A percentile compares a stretch with the other conserved stretches of the same genome.
These are phyloP conservation scores for Helichrysum umbraculigerum DNA, from an alignment of 129 eudicot species.

Conservation along the genomic window DNA sequence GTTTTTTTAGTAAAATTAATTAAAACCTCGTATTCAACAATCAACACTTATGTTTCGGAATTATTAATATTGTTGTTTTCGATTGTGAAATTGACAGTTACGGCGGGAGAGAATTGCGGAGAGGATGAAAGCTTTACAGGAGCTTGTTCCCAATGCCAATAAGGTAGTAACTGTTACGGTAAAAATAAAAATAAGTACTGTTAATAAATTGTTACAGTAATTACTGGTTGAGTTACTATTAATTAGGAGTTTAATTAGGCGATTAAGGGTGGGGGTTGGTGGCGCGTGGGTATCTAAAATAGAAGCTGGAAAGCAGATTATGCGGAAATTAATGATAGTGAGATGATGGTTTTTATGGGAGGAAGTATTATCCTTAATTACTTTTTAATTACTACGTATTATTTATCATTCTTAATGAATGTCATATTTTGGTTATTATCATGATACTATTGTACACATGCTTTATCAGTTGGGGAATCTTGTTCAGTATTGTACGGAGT, in stretches of 20 bases:
- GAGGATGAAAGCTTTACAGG: slow-evolving; percentile 83
- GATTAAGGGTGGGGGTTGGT: slow-evolving; percentile 8
- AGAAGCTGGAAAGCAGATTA: slow-evolving; percentile 46
- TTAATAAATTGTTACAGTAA: neutral
- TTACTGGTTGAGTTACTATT: too few species aligned
- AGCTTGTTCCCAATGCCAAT: slow-evolving; percentile 80
- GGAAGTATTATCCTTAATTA: slow-evolving; percentile 19
- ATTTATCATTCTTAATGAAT: slow-evolving; percentile 8
- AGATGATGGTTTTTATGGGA: slow-evolving; percentile 15
- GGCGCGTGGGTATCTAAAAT: slow-evolving; percentile 36
- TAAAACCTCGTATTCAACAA: neutral
- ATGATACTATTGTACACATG: neutral
- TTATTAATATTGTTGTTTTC: too few species aligned
- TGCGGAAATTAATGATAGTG: slow-evolving; percentile 34
- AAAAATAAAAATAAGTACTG: neutral
- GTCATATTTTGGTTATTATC: neutral
- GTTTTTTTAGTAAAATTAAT: neutral
- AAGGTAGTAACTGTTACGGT: slow-evolving; percentile 54
- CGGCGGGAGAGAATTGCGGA: slow-evolving; percentile 91
- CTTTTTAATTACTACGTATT: slow-evolving; percentile 11
- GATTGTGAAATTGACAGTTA: slow-evolving; percentile 47
- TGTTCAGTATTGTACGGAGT: neutral
- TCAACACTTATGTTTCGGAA: neutral
- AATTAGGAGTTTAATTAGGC: neutral
- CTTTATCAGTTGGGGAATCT: slow-evolving; percentile 1